These are phyloP conservation scores for Phtheirospermum japonicum DNA, from an alignment of 257 asterid species.

Conservation along the genomic window DNA sequence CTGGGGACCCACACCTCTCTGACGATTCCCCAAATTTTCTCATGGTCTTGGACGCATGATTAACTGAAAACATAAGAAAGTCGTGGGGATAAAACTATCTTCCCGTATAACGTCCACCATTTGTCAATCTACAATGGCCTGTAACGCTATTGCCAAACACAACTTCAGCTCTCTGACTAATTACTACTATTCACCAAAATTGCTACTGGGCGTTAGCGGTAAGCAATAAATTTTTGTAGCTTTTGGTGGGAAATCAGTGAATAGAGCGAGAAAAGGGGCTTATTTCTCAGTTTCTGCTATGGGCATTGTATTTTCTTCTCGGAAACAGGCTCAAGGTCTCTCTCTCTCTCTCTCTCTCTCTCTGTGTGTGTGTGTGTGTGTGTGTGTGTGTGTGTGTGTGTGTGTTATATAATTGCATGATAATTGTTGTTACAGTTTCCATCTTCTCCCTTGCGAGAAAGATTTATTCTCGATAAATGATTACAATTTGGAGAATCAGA, in stretches of 20 bases:
- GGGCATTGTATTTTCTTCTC: constrained; percentile 85
- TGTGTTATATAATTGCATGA: too few relatives aligned
- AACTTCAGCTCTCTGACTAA: constrained; percentile 27
- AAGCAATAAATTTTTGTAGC: constrained; percentile 27
- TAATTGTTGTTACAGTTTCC: too few relatives aligned
- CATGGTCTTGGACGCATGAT: too few relatives aligned
- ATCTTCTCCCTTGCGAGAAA: too few relatives aligned
- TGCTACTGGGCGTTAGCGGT: constrained; percentile 28
- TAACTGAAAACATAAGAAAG: neutral
- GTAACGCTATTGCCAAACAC: constrained; percentile 30
- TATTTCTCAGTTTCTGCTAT: constrained; percentile 51
- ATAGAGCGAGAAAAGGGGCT: constrained; percentile 12
- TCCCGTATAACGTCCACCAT: neutral
- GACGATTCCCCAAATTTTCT: too few relatives aligned
- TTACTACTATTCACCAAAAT: constrained; percentile 37
- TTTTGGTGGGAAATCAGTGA: constrained; percentile 28
- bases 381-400: too few relatives aligned
- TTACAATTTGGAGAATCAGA: too few relatives aligned
- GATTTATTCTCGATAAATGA: too few relatives aligned
- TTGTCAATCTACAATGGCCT: constrained; percentile 38
- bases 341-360: constrained; percentile 24
- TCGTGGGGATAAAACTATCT: neutral
- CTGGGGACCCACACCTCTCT: too few relatives aligned
- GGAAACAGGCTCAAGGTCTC: constrained; percentile 64
- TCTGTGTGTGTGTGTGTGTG: neutral